Conservation (phyloP, 305 asterid species). For the Solanum hybrid region DNA sequence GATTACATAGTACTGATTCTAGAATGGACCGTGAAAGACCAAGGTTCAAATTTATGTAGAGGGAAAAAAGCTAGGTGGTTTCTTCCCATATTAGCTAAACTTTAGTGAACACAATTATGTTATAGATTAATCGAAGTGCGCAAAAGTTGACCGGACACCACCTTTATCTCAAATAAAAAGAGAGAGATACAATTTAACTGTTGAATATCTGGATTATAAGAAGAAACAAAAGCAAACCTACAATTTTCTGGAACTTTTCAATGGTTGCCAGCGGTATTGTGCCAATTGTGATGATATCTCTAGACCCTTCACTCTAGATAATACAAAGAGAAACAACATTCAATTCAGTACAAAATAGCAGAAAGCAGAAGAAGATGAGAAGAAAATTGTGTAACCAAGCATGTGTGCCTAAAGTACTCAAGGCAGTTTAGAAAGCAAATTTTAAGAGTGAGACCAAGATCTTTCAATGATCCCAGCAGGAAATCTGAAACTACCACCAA, state of each 20-base stretch:
- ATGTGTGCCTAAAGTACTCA: not conserved
- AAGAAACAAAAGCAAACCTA: slow-evolving; percentile 35
- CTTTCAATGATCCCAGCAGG: not conserved
- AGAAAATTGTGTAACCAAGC: not conserved
- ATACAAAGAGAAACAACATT: slow-evolving; percentile 3
- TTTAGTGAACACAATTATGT: not conserved
- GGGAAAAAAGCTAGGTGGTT: not conserved
- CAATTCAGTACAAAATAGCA: not conserved
- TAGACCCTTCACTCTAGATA: slow-evolving; percentile 79
- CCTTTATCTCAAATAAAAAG: not conserved
- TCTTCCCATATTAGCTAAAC: not conserved
- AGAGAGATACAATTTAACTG: not conserved
- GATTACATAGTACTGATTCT: not conserved
- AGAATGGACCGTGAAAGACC: not conserved
- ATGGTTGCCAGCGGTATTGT: slow-evolving; percentile 84
- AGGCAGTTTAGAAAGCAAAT: not conserved
- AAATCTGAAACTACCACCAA: not conserved
- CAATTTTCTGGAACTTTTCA: slow-evolving; percentile 81
- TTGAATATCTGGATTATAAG: not conserved
- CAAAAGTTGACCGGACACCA: not conserved
- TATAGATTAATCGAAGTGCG: not conserved
- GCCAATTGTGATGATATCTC: slow-evolving; percentile 76
- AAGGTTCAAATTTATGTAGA: not conserved
- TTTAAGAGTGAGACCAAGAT: not conserved
- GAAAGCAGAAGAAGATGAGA: not conserved